Evolutionary conservation across 176 grass and related monocot species (phyloP), one percentile per base, ranked within the genome.

Genomic region (Miscanthus lutarioriparius): DNA sequence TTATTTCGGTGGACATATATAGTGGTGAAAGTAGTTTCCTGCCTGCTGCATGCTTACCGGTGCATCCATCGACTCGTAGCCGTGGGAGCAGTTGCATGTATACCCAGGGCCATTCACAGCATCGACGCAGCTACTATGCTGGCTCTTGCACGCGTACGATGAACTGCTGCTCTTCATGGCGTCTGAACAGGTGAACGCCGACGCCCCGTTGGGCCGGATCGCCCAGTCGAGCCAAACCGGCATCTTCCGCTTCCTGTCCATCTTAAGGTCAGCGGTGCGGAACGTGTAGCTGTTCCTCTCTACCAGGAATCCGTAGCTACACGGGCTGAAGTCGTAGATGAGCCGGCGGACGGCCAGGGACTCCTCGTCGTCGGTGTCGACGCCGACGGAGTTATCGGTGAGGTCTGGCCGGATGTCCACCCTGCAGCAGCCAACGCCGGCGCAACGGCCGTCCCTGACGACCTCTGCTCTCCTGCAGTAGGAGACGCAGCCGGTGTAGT

Each of bases 211-310:
- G 3, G 79, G 65, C 43, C 79, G 15, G 17, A 81, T 78, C 13
- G 80, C 86, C 86, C 86, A 88, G 45, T 73, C 74, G 37, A 88
- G 27, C 66, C 66, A 67, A 22, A 72, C 73, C 20, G 80, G 80
- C 79, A 71, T 67, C 43, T 8, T 56, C 8, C 12, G 45, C 0
- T 8, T 23, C 61, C 6, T 11, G 65, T 77, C 32, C 25, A 62
- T 86, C 6, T 25, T 15, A 7, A 80, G 63, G 47, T 86, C 56
- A 32, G 20, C 10, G 4, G 3, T 16, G 35, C 32, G 33, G 58
- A 86, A 86, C 1, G 3, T 40, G 41, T 69, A 86, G 76, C 9
- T 2, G 11, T 27, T 19, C 76, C 36, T 22, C 14, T 74, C 85
- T 5, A 80, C 85, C 71, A 86, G 19, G 68, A 86, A 80, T 7